Conservation (phyloP, 352 stramenopile genomes). For the Phytophthora nicotianae region DNA sequence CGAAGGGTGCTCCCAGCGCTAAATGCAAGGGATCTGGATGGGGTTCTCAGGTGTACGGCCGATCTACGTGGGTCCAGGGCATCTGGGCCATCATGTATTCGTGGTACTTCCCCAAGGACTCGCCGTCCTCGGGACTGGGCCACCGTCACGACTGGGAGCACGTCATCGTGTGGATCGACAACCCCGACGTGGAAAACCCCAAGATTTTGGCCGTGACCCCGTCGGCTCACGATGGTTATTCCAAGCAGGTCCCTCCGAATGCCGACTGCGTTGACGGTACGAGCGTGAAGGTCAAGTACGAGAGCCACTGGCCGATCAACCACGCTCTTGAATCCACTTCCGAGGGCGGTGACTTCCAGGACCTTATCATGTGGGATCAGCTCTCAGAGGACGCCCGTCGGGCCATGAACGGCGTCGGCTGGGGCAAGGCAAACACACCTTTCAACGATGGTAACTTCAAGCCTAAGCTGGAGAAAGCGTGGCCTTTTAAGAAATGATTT, state of each 20-base stretch:
- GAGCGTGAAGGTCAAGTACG: constrained; percentile 12
- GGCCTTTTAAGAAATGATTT: constrained; percentile 8
- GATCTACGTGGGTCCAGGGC: constrained; percentile 18
- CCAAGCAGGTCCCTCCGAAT: background rate
- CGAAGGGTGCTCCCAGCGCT: constrained; percentile 9
- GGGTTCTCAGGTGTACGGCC: constrained; percentile 37
- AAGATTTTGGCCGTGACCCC: constrained; percentile 20
- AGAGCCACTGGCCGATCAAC: constrained; percentile 16
- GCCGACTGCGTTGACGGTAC: constrained; percentile 4
- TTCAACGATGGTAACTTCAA: constrained; percentile 39
- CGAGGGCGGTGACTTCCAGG: constrained; percentile 14
- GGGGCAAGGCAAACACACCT: constrained; percentile 22
- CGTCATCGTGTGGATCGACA: constrained; percentile 9
- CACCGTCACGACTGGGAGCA: constrained; percentile 11
- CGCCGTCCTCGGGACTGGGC: background rate
- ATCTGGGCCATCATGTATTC: constrained; percentile 23
- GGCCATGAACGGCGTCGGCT: constrained; percentile 8
- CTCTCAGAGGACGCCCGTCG: constrained; percentile 9
- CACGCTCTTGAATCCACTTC: constrained; percentile 13
- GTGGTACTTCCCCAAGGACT: constrained; percentile 14
- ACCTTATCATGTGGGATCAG: constrained; percentile 20
- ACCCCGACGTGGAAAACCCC: constrained; percentile 9
- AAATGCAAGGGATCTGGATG: constrained; percentile 35
- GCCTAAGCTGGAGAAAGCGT: constrained; percentile 28
- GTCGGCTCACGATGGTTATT: constrained; percentile 17